Evolutionary conservation across 306 rosid species (phyloP).

Genomic region (Dryas octopetala): DNA sequence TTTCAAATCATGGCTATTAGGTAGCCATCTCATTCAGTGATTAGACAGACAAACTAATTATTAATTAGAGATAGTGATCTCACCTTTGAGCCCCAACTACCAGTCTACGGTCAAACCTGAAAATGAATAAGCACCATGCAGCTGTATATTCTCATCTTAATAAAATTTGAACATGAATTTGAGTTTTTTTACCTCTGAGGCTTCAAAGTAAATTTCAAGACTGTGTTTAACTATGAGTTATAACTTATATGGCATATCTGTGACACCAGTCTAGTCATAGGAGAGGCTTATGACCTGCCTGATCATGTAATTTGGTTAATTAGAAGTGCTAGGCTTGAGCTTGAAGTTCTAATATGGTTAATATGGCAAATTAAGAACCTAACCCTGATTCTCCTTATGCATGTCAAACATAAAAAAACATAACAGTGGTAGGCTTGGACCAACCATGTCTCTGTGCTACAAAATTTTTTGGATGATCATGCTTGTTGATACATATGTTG

Average conservation of each 20-base stretch:
- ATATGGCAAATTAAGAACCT: too few relatives aligned
- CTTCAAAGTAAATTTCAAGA: background rate
- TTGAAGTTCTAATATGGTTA: too few relatives aligned
- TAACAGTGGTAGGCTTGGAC: too few relatives aligned
- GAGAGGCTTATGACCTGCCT: too few relatives aligned
- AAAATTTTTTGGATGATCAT: too few relatives aligned
- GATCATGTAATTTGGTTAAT: too few relatives aligned
- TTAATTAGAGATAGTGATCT: background rate
- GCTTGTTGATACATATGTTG: too few relatives aligned
- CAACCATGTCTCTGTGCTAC: too few relatives aligned
- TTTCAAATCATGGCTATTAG: background rate
- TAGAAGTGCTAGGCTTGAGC: too few relatives aligned
- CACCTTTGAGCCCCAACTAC: background rate
- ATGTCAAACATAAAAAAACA: too few relatives aligned
- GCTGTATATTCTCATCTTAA: background rate
- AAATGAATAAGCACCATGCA: background rate
- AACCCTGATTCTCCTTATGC: too few relatives aligned
- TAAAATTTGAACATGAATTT: background rate
- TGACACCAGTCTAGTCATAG: too few relatives aligned
- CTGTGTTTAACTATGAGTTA: background rate
- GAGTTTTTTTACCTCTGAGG: background rate
- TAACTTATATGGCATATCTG: background rate
- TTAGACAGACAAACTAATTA: background rate
- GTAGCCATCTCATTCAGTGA: background rate
- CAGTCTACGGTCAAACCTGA: constrained; percentile 2